phyloP scores from a whole-genome alignment of 306 rosid genomes.

The Vigna trinervia region DNA sequence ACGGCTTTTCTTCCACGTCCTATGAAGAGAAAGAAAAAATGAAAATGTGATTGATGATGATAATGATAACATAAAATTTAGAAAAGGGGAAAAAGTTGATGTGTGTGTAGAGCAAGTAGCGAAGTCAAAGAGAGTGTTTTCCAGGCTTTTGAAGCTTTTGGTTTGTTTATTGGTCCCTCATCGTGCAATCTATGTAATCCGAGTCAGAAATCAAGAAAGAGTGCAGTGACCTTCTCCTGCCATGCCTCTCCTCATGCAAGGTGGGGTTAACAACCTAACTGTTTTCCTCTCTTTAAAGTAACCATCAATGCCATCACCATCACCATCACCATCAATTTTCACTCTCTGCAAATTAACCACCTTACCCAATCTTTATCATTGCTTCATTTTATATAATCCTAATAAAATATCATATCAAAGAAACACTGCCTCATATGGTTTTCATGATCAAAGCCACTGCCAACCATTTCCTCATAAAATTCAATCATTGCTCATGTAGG shows the following conservation, averaged over 20 bases:
- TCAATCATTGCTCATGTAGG: slow-evolving; percentile 33
- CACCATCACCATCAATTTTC: slow-evolving; percentile 39
- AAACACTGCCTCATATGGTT: slow-evolving; percentile 25
- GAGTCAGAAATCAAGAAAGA: slow-evolving; percentile 48
- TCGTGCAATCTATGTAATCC: slow-evolving; percentile 44
- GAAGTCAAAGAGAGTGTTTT: slow-evolving; percentile 55
- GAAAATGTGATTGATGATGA: slow-evolving; percentile 17
- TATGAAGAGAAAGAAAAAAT: slow-evolving; percentile 27
- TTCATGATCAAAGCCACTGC: slow-evolving; percentile 33
- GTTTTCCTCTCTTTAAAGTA: slow-evolving; percentile 45
- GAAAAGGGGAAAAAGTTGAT: slow-evolving; percentile 42
- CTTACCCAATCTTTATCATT: slow-evolving; percentile 38
- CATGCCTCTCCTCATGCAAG: slow-evolving; percentile 39
- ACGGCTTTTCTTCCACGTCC: background rate
- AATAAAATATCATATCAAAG: background rate
- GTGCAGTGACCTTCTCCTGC: slow-evolving; percentile 31
- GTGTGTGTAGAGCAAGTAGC: slow-evolving; percentile 25
- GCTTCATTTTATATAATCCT: slow-evolving; percentile 6
- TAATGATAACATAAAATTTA: slow-evolving; percentile 7
- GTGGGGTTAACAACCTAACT: slow-evolving; percentile 46
- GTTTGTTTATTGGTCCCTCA: slow-evolving; percentile 40
- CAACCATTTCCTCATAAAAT: slow-evolving; percentile 31
- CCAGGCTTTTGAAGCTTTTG: slow-evolving; percentile 28
- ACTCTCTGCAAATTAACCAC: slow-evolving; percentile 34
- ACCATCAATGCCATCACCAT: slow-evolving; percentile 41